Evolutionary conservation across 148 eudicot genomes (phyloP), one percentile per base, ranked within the genome.

Genomic region (Beta vulgaris): DNA sequence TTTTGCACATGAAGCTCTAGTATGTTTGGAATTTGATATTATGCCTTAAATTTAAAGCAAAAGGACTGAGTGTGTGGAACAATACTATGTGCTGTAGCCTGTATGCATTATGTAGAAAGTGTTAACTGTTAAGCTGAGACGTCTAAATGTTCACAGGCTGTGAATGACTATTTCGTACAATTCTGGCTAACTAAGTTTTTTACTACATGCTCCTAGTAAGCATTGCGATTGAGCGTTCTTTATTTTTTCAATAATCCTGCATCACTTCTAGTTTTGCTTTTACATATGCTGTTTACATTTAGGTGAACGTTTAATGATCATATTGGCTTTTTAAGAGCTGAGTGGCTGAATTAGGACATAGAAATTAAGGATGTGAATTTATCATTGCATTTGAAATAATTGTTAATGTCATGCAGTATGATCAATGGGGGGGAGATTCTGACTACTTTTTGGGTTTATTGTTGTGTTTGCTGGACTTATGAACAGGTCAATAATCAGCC

Each of bases 401-500:
- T 48, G 15, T 48, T 48, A 21, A 19, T 51, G 18, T 34, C 54
- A 40, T 54, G 72, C 32, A 15, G 49, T 42, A 36, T 73, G 61
- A n/a, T 59, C 60, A 46, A 26, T 8, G 0, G 42, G 51, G 51
- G 31, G 15, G 1, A 63, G 42, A 63, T 42, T 39, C 40, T n/a
- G n/a, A 23, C 11, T 61, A 68, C 37, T 69, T 67, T 49, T 31
- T 76, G 13, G 72, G 29, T 28, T 31, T 75, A 37, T n/a, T 64
- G 8, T 67, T 79, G 48, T 29, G 65, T 83, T 69, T 78, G 25
- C 42, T 69, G 72, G 18, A 74, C 68, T 60, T 80, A 51, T 79
- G 46, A 68, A 66, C 86, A 92, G 95, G 90, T 85, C 64, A 90
- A 75, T 76, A 85, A 86, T 81, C 66, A 85, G 60, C 90, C 96